phyloP scores from a whole-genome alignment of 306 rosid species.

The Vicia faba region DNA sequence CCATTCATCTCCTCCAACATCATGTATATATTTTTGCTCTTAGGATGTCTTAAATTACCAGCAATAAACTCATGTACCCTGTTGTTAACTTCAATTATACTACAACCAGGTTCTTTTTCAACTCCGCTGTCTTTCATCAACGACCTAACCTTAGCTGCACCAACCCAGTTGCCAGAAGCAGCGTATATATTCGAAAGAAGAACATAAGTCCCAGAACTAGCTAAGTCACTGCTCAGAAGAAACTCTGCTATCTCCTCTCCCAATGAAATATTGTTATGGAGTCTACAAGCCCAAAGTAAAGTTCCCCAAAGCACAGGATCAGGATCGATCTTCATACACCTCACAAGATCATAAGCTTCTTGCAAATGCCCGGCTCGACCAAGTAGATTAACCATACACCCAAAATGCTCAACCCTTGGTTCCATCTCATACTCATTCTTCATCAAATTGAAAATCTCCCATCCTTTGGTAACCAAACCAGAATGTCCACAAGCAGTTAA shows the following conservation, averaged over 20 bases:
- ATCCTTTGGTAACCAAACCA: constrained; percentile 67
- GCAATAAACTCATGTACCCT: constrained; percentile 79
- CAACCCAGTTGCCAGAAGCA: constrained; percentile 68
- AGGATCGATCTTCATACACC: constrained; percentile 59
- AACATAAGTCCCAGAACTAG: constrained; percentile 77
- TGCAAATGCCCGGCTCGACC: constrained; percentile 70
- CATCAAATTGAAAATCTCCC: constrained; percentile 61
- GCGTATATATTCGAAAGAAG: constrained; percentile 83
- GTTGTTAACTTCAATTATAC: constrained; percentile 69
- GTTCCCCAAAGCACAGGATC: constrained; percentile 86
- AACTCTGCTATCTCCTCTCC: constrained; percentile 75
- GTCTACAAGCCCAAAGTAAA: constrained; percentile 77
- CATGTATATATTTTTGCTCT: constrained; percentile 60
- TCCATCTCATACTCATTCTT: constrained; percentile 48
- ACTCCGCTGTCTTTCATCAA: constrained; percentile 74
- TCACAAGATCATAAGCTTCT: constrained; percentile 73
- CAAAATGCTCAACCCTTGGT: constrained; percentile 76
- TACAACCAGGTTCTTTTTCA: constrained; percentile 86
- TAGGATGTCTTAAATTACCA: constrained; percentile 67
- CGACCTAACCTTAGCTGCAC: constrained; percentile 69
- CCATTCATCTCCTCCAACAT: constrained; percentile 66
- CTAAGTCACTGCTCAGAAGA: constrained; percentile 57
- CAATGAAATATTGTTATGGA: constrained; percentile 58
- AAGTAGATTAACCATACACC: constrained; percentile 82
- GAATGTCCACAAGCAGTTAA: constrained; percentile 74